Conservation (phyloP, 768 basidiomycete species). For the Xerocomellus amylosporus region DNA sequence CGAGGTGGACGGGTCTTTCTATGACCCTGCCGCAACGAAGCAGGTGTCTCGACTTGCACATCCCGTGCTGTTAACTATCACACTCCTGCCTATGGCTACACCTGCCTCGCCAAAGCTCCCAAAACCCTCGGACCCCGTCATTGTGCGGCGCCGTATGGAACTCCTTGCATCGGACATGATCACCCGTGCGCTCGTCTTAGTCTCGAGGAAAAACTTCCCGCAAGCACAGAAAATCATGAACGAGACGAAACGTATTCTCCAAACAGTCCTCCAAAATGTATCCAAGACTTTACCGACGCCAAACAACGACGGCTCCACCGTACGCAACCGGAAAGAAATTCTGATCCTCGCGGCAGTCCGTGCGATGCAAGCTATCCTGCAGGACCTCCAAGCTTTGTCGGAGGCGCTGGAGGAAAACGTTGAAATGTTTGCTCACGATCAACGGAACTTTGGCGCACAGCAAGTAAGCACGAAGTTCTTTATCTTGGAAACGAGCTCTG, state of each 20-base stretch:
- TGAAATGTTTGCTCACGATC: conserved; percentile 89
- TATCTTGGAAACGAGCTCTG: background rate
- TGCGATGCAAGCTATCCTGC: conserved; percentile 79
- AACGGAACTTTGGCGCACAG: conserved; percentile 94
- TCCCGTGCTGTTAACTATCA: conserved; percentile 93
- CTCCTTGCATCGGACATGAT: conserved; percentile 97
- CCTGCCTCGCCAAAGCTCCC: conserved; percentile 35
- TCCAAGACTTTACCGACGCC: conserved; percentile 68
- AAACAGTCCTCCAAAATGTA: conserved; percentile 85
- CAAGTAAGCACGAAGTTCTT: conserved; percentile 56
- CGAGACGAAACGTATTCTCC: conserved; percentile 89
- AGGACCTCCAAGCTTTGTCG: conserved; percentile 81
- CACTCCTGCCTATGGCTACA: conserved; percentile 61
- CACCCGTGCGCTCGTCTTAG: conserved; percentile 87
- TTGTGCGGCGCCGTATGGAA: conserved; percentile 94
- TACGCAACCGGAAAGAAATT: conserved; percentile 76
- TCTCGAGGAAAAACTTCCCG: conserved; percentile 84
- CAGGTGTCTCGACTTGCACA: conserved; percentile 86
- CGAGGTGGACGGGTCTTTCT: conserved; percentile 94
- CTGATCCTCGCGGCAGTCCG: conserved; percentile 70
- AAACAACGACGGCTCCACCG: conserved; percentile 41
- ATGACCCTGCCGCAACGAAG: conserved; percentile 82
- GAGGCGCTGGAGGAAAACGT: conserved; percentile 91
- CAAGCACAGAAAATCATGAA: conserved; percentile 89
- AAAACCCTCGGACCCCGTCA: conserved; percentile 73